Evolutionary conservation across 2,329 filamentous ascomycete species (phyloP), one percentile per base, ranked within the genome.

Genomic region (Alternaria solani): DNA sequence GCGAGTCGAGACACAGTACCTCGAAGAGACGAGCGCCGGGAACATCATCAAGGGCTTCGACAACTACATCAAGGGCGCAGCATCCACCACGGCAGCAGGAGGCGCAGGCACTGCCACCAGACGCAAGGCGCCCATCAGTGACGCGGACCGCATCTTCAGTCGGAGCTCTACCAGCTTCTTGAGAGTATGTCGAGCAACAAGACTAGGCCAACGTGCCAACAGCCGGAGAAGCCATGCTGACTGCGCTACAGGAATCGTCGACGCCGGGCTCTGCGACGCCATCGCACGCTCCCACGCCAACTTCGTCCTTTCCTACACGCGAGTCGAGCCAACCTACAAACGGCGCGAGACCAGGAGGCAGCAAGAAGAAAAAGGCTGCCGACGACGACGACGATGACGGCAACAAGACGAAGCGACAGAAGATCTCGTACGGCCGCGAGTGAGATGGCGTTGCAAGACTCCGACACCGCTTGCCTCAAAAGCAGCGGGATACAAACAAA

Each of bases 11-110:
- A 88, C 89, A 59, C 86, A 89, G 18, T 99, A 99, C 78, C 88
- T 99, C 52, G 94, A 98, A 78, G 93, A 93, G 72, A 90, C 89
- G 14, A 88, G 85, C 70, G 87, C 87, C 20, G 95, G 95, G 44
- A 99, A 99, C 81, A 98, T 99, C 75, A 94, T 99, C 77, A 93
- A 92, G 49, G 95, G 95, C 23, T 99, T 99, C 79, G 95, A 99
- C 79, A 96, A 93, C 76, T 99, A 98, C 81, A 96, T 97, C 83
- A 99, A 99, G 80, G 94, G 92, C 55, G 74, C 87, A 8, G 87
- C 88, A n/a, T 83, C 85, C 2, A 85, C 88, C 11, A 84, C 87
- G 67, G 84, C 81, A 4, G 74, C 78, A 5, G 71, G 75, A 55
- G 79, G 78, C 28, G 69, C 70, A 46, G 79, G 75, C 57, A 79